Evolutionary conservation across 192 early-diverging fungal genomes (phyloP), one percentile per base, ranked within the genome.

Genomic region (Entomortierella parvispora): DNA sequence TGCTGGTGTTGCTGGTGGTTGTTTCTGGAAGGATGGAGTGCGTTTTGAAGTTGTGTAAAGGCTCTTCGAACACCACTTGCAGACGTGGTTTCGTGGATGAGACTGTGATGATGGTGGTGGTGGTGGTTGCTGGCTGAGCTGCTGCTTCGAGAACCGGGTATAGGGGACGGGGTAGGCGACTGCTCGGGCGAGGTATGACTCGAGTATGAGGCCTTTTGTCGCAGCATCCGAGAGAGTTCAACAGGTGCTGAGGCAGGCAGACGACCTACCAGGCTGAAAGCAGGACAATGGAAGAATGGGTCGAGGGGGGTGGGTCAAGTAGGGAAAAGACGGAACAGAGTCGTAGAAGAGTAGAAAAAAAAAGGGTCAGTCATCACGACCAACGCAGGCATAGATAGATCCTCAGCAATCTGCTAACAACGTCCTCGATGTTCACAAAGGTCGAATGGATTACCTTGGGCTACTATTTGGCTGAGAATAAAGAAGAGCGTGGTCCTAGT

Each of bases 181-280:
- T 52, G 51, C 26, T 52, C 51, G 33, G 62, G 45, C 23, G 58
- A 50, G 7, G 53, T 47, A 31, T 63, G 63, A 23, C 57, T 74
- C 22, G 71, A 56, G 63, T 64, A 72, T n/a, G 71, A 74, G 7
- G 63, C 45, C 40, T 65, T 74, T 66, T 66, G 65, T 48, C 71
- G 71, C 49, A 74, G 64, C 71, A 74, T 74, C 47, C 17, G 59
- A 42, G 37, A 40, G 18, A 52, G 40, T 5, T 58, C 7, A 9
- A 22, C 33, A 23, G 34, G 12, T 23, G 22, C n/a, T 14, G 18
- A 9, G 28, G 26, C 42, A 25, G 15, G 56, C 56, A 18, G 22
- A 33, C 25, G 23, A 58, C 29, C 32, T 34, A 20, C 14, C 33
- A n/a, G 31, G 33, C 33, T 15, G 31, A 15, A 26, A 33, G 23